phyloP scores from a whole-genome alignment of 2,329 filamentous ascomycete genomes.

The Mycocentrospora acerina region DNA sequence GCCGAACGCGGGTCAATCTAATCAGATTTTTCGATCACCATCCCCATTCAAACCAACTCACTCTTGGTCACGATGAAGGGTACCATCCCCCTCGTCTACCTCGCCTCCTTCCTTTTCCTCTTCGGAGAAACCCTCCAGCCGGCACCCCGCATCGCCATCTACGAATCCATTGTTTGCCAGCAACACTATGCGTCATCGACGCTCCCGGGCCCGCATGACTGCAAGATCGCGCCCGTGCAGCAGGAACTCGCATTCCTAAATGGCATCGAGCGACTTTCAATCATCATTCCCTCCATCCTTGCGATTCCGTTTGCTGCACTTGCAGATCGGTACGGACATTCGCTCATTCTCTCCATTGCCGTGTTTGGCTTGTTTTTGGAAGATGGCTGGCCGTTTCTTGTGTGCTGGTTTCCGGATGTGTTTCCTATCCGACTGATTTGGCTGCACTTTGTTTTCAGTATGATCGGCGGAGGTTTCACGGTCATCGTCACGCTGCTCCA shows the following conservation, averaged over 20 bases:
- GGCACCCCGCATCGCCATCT: constrained; percentile 19
- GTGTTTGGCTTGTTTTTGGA: constrained; percentile 17
- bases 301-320: constrained; percentile 21
- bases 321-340: constrained; percentile 19
- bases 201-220: constrained; percentile 8
- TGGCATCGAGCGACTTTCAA: constrained; percentile 18
- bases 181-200: constrained; percentile 6
- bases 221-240: constrained; percentile 18
- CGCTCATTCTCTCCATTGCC: constrained; percentile 14
- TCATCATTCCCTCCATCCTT: constrained; percentile 20
- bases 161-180: constrained; percentile 19
- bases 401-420: constrained; percentile 14
- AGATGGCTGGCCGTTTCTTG: constrained; percentile 13
- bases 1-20: too few species aligned
- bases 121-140: constrained; percentile 22
- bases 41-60: too few species aligned
- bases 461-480: constrained; percentile 16
- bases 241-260: constrained; percentile 15
- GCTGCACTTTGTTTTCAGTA: constrained; percentile 18
- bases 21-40: too few species aligned
- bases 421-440: constrained; percentile 19
- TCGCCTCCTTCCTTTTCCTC: constrained; percentile 19
- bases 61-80: constrained; percentile 1
- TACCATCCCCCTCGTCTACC: constrained; percentile 16
- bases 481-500: constrained; percentile 17